Base-by-base conservation (phyloP, 163 green algal genomes). In the Chlamydomonas reinhardtii region DNA sequence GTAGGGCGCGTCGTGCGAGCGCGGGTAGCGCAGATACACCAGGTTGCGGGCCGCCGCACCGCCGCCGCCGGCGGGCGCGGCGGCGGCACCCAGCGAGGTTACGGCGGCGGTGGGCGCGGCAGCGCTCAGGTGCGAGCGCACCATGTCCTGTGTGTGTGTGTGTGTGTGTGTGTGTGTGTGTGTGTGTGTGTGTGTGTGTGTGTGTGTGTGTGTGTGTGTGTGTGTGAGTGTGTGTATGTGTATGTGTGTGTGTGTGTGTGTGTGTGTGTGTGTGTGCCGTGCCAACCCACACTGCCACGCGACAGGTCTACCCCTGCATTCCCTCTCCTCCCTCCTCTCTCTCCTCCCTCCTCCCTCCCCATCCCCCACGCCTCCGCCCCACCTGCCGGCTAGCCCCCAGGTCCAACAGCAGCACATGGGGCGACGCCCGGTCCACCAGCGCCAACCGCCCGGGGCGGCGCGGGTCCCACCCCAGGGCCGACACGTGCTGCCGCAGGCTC, bases 381-480 rank as follows among this genome's bases (percentile, higher is more conserved):
- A 22, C 15, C 62, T 56, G 48, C 12, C 48, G 48, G 48, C 48
- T 56, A 0, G 62, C 39, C 11, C 77, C 79, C 25, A 85, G 24
- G 68, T 86, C 80, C 25, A 86, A 35, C 27, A 86, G 24, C 80
- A 22, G 64, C n/a, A 86, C 75, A 17, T n/a, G 25, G 4, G 32
- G 34, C 4, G 48, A 48, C 5, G 14, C 59, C 9, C 80, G 69
- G 35, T 79, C 80, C 54, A 79, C 70, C 25, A 80, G 6, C 1
- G 80, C 69, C 56, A 86, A 17, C 17, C 80, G 54, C 9, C 70
- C 70, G 16, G 48, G 80, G 32, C 80, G 69, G 48, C 69, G 34
- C 16, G 80, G 80, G 61, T 86, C 80, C 80, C 80, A 86, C 19
- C 80, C 70, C 62, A 86, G 39, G 9, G 31, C 73, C 52, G 70